Evolutionary conservation across 495 filamentous ascomycete genomes (phyloP), one percentile per base, ranked within the genome.

Genomic region (Lophiostoma macrostomum): DNA sequence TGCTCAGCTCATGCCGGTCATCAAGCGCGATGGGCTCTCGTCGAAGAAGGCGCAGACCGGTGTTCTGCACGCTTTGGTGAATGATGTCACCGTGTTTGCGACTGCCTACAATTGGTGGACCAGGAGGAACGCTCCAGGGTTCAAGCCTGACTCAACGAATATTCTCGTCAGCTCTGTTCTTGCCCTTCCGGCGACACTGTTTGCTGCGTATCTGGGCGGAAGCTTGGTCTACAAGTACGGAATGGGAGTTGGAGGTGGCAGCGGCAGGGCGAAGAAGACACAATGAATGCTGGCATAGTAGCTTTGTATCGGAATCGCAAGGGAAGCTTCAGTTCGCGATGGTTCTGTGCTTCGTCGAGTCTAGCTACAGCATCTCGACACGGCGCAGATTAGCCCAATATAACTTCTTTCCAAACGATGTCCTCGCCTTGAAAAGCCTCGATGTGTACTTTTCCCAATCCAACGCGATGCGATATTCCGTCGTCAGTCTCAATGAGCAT

Each of bases 211-310:
- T 20, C 45, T 64, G 11, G 61, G 61, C 8, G 61, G 53, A 3
- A 27, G 23, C 5, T 30, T 64, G 25, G 53, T 64, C 12, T 64
- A 64, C 45, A 25, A 44, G 25, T 58, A 64, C 34, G 61, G 61
- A 1, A 60, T 64, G 49, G 61, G 61, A 23, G 45, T 64, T 22
- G 52, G 49, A 11, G 48, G 49, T 30, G 44, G 42, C 1, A 55
- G 42, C 20, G 51, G 39, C 43, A 51, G 52, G 37, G 42, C 14
- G 31, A 64, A 58, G 53, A 61, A 54, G 40, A 22, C 18, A 5
- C 50, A 53, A 20, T 60, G 41, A 27, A n/a, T n/a, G n/a, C n/a
- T n/a, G n/a, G n/a, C n/a, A n/a, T n/a, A n/a, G n/a, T n/a, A n/a
- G n/a, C n/a, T n/a, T n/a, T n/a, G n/a, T n/a, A n/a, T n/a, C n/a